These are phyloP conservation scores for Candida ortonii DNA, from an alignment of 805 yeast species.

Conservation along the genomic window DNA sequence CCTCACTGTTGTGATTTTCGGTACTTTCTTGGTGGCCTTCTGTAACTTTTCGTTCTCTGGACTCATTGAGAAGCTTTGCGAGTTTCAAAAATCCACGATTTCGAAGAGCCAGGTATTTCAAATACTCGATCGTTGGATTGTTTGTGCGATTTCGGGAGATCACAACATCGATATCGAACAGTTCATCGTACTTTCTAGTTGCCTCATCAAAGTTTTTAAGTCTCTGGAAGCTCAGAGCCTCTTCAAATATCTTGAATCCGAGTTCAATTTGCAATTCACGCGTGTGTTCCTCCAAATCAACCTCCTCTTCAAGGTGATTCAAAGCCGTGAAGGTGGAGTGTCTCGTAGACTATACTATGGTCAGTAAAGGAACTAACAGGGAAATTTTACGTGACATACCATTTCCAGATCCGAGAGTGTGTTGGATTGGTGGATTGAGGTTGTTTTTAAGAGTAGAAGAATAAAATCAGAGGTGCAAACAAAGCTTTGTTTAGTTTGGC, in stretches of 20 bases:
- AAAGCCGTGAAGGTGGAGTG: constrained; percentile 76
- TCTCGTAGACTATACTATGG: constrained; percentile 7
- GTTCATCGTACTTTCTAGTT: constrained; percentile 49
- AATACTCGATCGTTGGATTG: constrained; percentile 64
- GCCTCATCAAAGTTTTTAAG: constrained; percentile 48
- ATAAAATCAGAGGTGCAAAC: too few species aligned
- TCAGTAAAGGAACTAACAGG: too few species aligned
- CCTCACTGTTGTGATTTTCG: too few species aligned
- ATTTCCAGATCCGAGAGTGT: too few species aligned
- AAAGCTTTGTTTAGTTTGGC: too few species aligned
- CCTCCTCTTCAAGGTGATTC: constrained; percentile 72
- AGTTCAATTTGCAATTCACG: constrained; percentile 88
- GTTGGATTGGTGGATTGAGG: too few species aligned
- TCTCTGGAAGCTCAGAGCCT: constrained; percentile 64
- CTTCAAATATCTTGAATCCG: constrained; percentile 71
- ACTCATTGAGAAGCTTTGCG: constrained; percentile 32
- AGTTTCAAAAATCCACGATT: constrained; percentile 77
- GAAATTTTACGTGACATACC: too few species aligned
- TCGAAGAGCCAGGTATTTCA: constrained; percentile 75
- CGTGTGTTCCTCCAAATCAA: constrained; percentile 84
- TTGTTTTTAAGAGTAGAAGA: too few species aligned
- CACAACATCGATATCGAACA: constrained; percentile 70
- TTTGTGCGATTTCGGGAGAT: constrained; percentile 38
- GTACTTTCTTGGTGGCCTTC: too few species aligned
- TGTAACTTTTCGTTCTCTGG: constrained; percentile 3